Evolutionary conservation across 495 filamentous ascomycete species (phyloP).

Genomic region (Delitschia confertaspora): DNA sequence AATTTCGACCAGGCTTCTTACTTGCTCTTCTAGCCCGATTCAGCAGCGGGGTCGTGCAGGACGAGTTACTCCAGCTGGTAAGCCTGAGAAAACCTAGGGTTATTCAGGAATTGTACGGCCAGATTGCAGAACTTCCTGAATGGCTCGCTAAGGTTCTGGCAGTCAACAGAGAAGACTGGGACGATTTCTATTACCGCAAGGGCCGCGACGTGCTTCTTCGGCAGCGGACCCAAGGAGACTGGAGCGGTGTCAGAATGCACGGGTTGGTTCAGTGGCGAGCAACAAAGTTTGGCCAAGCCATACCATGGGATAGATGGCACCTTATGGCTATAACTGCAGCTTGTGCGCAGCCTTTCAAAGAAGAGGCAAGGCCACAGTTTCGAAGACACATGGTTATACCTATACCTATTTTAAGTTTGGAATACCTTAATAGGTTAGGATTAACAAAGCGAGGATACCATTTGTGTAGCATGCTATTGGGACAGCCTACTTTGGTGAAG

Average conservation of each 20-base stretch:
- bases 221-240: conserved; percentile 22
- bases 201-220: conserved; percentile 25
- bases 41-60: conserved; percentile 26
- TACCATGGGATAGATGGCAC: conserved; percentile 12
- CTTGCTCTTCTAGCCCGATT: conserved; percentile 30
- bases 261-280: conserved; percentile 27
- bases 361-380: conserved; percentile 23
- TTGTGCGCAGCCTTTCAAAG: background rate
- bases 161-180: conserved; percentile 23
- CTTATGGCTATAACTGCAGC: background rate
- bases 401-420: too few species aligned
- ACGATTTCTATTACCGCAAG: conserved; percentile 26
- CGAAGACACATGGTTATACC: conserved; percentile 26
- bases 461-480: too few species aligned
- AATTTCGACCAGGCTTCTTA: conserved; percentile 18
- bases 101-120: conserved; percentile 1
- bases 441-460: too few species aligned
- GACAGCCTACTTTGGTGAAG: background rate
- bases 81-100: conserved; percentile 16
- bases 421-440: too few species aligned
- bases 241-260: conserved; percentile 29
- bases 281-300: conserved; percentile 9
- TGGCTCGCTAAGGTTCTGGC: conserved; percentile 10
- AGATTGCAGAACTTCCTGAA: conserved; percentile 12
- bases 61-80: conserved; percentile 29